Base-by-base conservation (phyloP, 805 yeast species). In the Candida orba region DNA sequence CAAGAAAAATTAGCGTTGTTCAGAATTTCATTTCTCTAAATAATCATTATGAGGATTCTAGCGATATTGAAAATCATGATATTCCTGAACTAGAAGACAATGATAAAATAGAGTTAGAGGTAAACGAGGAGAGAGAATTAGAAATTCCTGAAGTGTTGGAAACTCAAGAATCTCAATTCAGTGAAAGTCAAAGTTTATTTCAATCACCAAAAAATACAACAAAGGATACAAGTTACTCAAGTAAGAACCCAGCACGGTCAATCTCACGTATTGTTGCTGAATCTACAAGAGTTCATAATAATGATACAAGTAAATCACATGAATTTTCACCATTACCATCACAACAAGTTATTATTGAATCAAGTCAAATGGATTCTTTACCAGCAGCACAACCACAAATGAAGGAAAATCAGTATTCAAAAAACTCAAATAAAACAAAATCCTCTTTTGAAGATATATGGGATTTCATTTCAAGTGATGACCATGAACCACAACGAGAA, bases 1-100 rank as follows among this genome's bases (percentile, higher is more conserved):
- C 10, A 13, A 52, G 59, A 24, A 65, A 63, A 44, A 51, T 65
- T 2, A 66, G 69, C 40, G 64, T 63, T 36, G 62, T 52, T 2
- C 44, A 57, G 37, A 52, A 55, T 2, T 60, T 50, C 33, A 58
- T 65, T 22, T 42, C 52, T 2, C 48, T 63, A 5, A 45, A 52
- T 13, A 50, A 47, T 15, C 42, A 34, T 32, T 13, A 36, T n/a
- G 47, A 42, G 18, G 45, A 40, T 13, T 23, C 24, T 17, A 27
- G 29, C 13, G 29, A 27, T 27, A 6, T 10, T 10, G 29, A 27
- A 8, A 27, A 8, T 8, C 8, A 27, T 27, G 29, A 8, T 1
- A 27, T 10, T 27, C 12, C 29, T 9, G 29, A 27, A 27, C 14
- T 10, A 10, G 14, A 27, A 10, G 46, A 43, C 7, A 38, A 30